Percentiles rank a stretch among this genome's conserved stretches.
phyloP scores from a whole-genome alignment of 2,329 filamentous ascomycete genomes.

The Pseudomassariella vexata region DNA sequence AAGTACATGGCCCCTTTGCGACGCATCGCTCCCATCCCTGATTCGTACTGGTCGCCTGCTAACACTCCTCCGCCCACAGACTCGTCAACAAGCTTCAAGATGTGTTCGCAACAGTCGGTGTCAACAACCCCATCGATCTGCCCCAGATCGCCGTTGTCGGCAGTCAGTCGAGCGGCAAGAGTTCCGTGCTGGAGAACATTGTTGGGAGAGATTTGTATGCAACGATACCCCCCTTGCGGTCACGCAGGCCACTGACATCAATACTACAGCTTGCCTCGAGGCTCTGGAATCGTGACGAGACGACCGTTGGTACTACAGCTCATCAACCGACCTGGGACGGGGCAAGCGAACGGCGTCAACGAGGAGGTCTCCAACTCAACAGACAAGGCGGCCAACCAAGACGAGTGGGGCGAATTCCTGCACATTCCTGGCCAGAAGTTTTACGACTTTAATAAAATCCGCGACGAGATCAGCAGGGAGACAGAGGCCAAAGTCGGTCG shows the following conservation, averaged over 20 bases:
- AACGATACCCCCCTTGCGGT: too few relatives aligned
- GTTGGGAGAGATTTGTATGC: slow-evolving; percentile 98
- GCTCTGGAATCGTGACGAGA: slow-evolving; percentile 94
- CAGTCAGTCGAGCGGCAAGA: slow-evolving; percentile 98
- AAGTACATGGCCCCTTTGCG: slow-evolving; percentile 39
- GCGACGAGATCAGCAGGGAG: slow-evolving; percentile 94
- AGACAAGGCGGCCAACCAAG: slow-evolving; percentile 83
- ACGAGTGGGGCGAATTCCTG: slow-evolving; percentile 98
- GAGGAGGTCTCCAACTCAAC: slow-evolving; percentile 59
- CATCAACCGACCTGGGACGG: slow-evolving; percentile 73
- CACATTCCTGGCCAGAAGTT: slow-evolving; percentile 98
- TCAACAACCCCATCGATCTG: slow-evolving; percentile 98
- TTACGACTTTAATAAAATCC: slow-evolving; percentile 95
- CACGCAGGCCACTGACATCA: too few relatives aligned
- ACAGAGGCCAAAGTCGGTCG: slow-evolving; percentile 94
- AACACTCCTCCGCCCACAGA: slow-evolving; percentile 32
- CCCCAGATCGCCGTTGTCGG: slow-evolving; percentile 98
- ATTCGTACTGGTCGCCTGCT: slow-evolving; percentile 13
- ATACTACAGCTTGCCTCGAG: slow-evolving; percentile 91
- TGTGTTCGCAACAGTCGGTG: slow-evolving; percentile 97
- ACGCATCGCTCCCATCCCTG: slow-evolving; percentile 15
- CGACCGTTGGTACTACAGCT: slow-evolving; percentile 94
- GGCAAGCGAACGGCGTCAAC: slow-evolving; percentile 67
- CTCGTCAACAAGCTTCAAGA: slow-evolving; percentile 99
- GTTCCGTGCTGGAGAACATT: slow-evolving; percentile 97